A percentile compares a stretch with the other conserved stretches of the same genome.
Evolutionary conservation across 345 rosid species (phyloP).

Genomic region (Linum tenue): DNA sequence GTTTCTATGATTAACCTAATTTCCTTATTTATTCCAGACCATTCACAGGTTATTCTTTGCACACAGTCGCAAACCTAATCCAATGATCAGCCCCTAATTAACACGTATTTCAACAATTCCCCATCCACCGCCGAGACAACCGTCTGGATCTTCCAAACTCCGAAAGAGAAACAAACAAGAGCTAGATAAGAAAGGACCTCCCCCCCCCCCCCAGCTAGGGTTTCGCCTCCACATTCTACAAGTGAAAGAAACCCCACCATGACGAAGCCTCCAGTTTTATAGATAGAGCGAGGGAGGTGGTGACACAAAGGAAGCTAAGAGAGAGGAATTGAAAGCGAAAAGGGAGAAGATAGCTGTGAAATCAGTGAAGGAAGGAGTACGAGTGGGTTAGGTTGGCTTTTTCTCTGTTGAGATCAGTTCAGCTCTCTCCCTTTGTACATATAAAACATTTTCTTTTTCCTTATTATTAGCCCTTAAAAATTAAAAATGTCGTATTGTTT

Average conservation of each 20-base stretch:
- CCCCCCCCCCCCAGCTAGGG: neutral
- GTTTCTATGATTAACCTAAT: no score
- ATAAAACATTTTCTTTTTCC: no score
- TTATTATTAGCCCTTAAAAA: no score
- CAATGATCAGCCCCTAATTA: no score
- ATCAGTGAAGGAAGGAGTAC: no score
- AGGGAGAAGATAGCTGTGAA: neutral
- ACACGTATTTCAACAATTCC: slow-evolving; percentile 55
- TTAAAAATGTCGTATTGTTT: no score
- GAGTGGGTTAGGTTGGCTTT: neutral
- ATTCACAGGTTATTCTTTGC: no score
- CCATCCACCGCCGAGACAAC: slow-evolving; percentile 30
- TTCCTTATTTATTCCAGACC: no score
- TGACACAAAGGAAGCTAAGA: neutral
- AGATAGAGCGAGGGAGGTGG: neutral
- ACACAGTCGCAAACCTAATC: no score
- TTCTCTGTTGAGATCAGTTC: neutral
- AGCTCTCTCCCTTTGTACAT: no score
- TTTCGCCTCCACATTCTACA: slow-evolving; percentile 18
- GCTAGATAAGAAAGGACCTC: neutral
- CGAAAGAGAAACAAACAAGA: neutral
- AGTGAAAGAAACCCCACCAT: neutral
- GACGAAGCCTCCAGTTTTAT: neutral
- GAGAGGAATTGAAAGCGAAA: neutral
- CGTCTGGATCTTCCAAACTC: neutral